A percentile compares a stretch with the other conserved stretches of the same genome.
Evolutionary conservation across 31 red algal species (phyloP).

Genomic region (Odonthalia washingtoniensis): DNA sequence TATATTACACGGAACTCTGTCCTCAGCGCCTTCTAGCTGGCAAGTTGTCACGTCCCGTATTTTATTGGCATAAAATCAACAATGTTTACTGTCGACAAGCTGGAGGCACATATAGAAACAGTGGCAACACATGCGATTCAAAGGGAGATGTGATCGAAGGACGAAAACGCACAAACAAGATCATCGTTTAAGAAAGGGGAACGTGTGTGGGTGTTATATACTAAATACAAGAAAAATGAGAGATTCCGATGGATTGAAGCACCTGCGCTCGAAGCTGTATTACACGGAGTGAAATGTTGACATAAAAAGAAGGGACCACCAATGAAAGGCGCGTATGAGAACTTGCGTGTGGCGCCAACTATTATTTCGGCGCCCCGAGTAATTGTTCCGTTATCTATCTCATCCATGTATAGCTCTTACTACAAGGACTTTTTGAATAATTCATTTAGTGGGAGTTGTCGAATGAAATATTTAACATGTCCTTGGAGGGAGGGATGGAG

Average conservation of each 20-base stretch:
- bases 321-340: slow-evolving; percentile 9
- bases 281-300: slow-evolving; percentile 1
- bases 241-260: slow-evolving; percentile 17
- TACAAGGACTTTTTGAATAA: no score
- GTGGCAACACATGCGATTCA: slow-evolving; percentile 15
- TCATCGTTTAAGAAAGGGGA: neutral
- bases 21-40: slow-evolving; percentile 32
- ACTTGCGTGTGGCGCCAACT: slow-evolving; percentile 17
- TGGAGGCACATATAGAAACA: slow-evolving; percentile 15
- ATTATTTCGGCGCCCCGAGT: no score
- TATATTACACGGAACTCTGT: no score
- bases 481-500: no score
- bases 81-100: neutral
- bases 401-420: no score
- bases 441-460: neutral
- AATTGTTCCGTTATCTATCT: no score
- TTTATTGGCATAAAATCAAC: neutral
- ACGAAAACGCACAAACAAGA: neutral
- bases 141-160: slow-evolving; percentile 4
- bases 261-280: neutral
- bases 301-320: slow-evolving; percentile 1
- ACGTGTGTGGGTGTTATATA: neutral
- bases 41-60: slow-evolving; percentile 14
- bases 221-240: slow-evolving; percentile 45
- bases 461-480: no score